A percentile compares a stretch with the other conserved stretches of the same genome.
Evolutionary conservation across 148 eudicot genomes (phyloP).

Genomic region (Polygonum maritimum): DNA sequence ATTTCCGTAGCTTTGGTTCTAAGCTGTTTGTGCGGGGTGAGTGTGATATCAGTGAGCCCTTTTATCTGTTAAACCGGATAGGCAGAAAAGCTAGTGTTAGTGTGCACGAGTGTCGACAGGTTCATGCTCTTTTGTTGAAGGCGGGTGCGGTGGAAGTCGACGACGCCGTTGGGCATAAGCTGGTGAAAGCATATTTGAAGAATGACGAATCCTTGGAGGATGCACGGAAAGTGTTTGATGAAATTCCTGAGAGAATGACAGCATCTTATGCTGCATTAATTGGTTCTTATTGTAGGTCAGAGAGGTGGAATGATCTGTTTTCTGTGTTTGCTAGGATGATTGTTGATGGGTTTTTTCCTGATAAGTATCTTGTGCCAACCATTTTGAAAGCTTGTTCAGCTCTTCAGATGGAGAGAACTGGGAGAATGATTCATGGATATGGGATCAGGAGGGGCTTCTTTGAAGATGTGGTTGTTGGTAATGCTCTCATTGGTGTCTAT

Average conservation of each 20-base stretch:
- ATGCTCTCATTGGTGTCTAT: conserved; percentile 52
- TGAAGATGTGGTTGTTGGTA: conserved; percentile 40
- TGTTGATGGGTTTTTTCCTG: conserved; percentile 38
- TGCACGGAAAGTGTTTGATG: conserved; percentile 54
- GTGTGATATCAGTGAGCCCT: background rate
- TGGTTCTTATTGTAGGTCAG: conserved; percentile 25
- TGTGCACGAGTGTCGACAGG: conserved; percentile 28
- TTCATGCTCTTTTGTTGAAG: conserved; percentile 37
- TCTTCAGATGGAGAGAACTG: conserved; percentile 18
- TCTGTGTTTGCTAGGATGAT: conserved; percentile 28
- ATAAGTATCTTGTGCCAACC: conserved; percentile 43
- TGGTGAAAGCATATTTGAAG: conserved; percentile 22
- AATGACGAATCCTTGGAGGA: conserved; percentile 26
- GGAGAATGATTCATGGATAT: conserved; percentile 59
- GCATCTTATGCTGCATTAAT: conserved; percentile 39
- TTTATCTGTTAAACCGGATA: background rate
- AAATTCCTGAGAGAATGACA: conserved; percentile 34
- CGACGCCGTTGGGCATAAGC: conserved; percentile 28
- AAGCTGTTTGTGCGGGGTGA: conserved; percentile 1
- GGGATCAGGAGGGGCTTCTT: conserved; percentile 28
- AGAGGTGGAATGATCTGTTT: conserved; percentile 41
- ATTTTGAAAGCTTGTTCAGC: conserved; percentile 46
- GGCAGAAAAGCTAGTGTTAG: background rate
- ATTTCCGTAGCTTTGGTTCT: background rate
- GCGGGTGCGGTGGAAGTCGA: conserved; percentile 23